phyloP scores from a whole-genome alignment of 257 asterid genomes.

The Mitragyna speciosa region DNA sequence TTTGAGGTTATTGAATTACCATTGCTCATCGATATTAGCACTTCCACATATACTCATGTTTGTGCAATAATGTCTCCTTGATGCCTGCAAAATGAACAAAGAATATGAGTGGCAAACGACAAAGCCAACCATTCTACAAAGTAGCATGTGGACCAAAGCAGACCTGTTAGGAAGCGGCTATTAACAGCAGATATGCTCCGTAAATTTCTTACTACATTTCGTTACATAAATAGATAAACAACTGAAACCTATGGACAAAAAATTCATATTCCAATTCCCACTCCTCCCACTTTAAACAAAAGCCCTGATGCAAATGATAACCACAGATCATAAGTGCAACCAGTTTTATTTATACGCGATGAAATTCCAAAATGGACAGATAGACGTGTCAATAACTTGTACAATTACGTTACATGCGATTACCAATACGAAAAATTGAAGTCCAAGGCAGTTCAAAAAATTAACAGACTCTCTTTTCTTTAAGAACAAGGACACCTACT shows the following conservation, averaged over 20 bases:
- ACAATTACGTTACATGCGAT: neutral
- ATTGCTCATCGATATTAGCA: slow-evolving; percentile 80
- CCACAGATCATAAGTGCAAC: too few relatives aligned
- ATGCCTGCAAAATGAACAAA: slow-evolving; percentile 57
- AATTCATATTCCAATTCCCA: neutral
- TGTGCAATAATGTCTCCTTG: slow-evolving; percentile 90
- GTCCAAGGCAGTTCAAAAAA: neutral
- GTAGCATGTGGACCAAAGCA: neutral
- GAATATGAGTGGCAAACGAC: neutral
- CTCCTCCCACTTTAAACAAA: neutral
- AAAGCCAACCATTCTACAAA: neutral
- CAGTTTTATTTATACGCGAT: too few relatives aligned
- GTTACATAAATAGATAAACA: neutral
- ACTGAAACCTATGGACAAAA: neutral
- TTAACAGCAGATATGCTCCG: neutral
- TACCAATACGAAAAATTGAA: too few relatives aligned
- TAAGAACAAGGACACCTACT: slow-evolving; percentile 47
- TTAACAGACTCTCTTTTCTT: neutral
- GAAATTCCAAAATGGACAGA: neutral
- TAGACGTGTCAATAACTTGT: neutral
- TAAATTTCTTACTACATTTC: neutral
- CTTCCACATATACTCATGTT: slow-evolving; percentile 54
- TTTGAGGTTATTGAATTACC: slow-evolving; percentile 44
- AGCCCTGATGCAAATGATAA: too few relatives aligned
- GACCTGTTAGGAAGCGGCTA: neutral